phyloP scores from a whole-genome alignment of 169 alveolate genomes.

The Eimeria falciformis region DNA sequence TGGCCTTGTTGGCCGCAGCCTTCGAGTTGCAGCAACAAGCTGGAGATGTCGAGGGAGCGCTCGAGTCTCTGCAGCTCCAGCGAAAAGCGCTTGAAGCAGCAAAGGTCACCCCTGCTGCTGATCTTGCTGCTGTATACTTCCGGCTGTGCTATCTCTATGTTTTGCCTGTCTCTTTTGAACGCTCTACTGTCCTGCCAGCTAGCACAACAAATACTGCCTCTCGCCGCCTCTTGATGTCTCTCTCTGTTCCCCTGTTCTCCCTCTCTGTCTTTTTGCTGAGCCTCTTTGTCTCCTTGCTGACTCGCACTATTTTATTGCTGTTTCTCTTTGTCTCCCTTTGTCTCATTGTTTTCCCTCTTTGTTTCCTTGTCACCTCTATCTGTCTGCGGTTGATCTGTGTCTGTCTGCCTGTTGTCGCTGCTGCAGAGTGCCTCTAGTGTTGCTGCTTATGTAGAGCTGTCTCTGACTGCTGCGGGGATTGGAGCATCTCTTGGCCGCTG shows the following conservation, averaged over 20 bases:
- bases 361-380: neutral
- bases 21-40: neutral
- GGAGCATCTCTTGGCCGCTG: conserved; percentile 23
- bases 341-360: neutral
- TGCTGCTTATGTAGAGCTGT: neutral
- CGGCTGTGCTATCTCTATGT: no score
- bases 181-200: no score
- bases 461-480: conserved; percentile 9
- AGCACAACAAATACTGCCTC: no score
- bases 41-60: conserved; percentile 6
- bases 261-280: no score
- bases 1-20: neutral
- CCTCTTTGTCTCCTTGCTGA: no score
- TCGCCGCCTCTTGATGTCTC: no score
- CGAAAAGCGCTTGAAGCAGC: neutral
- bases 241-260: no score
- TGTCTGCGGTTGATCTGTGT: neutral
- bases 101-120: neutral
- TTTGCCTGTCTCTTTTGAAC: no score
- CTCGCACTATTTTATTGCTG: neutral
- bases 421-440: neutral
- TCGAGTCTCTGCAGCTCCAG: neutral
- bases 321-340: neutral
- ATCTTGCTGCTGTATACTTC: neutral
- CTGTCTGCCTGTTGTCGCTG: neutral